phyloP scores from a whole-genome alignment of 2,329 filamentous ascomycete genomes.

The Fusarium marasasianum region DNA sequence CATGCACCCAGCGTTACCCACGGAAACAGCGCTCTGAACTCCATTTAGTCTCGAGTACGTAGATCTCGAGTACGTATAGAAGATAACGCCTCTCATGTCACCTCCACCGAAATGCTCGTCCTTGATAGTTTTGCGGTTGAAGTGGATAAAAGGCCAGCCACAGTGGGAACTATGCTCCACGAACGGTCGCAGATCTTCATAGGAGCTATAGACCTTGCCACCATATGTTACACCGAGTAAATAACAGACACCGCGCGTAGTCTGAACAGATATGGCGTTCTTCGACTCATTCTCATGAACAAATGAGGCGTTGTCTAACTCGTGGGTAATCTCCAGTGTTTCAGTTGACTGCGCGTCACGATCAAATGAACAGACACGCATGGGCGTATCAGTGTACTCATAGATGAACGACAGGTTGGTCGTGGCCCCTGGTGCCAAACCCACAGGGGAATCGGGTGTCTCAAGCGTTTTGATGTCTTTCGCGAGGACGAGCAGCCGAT shows the following conservation, averaged over 20 bases:
- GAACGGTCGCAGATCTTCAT: not conserved
- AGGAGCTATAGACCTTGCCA: not conserved
- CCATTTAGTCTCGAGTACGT: no score
- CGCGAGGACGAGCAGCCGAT: not conserved
- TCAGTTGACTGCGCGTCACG: not conserved
- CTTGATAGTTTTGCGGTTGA: rapidly evolving
- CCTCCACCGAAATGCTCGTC: not conserved
- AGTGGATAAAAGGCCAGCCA: not conserved
- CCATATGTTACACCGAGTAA: not conserved
- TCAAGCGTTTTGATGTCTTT: not conserved
- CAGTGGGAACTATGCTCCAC: no score
- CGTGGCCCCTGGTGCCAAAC: rapidly evolving
- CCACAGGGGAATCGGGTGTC: rapidly evolving
- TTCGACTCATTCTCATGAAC: not conserved
- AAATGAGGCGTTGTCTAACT: not conserved
- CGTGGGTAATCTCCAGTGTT: not conserved
- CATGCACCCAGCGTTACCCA: not conserved
- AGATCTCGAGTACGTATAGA: not conserved
- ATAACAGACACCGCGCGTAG: not conserved
- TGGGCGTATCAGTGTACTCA: not conserved
- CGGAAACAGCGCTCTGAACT: not conserved
- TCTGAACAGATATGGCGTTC: rapidly evolving
- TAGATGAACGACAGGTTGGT: not conserved
- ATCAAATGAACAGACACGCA: not conserved
- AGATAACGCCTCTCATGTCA: no score